A percentile compares a stretch with the other conserved stretches of the same genome.
Conservation (phyloP, 768 basidiomycete genomes). For the Tricholoma sp. region DNA sequence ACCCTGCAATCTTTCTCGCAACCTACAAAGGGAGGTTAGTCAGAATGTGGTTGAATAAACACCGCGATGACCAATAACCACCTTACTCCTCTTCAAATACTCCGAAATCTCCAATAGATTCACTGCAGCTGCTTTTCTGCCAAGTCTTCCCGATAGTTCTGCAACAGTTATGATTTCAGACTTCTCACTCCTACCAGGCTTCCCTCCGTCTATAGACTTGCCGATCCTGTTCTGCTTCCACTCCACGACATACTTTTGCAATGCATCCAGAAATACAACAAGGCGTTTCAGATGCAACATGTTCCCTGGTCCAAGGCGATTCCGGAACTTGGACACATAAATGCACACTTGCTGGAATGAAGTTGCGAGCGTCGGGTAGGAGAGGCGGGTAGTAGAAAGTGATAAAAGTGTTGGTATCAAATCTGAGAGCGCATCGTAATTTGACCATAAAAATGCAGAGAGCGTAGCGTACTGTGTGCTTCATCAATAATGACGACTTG, state of each 20-base stretch:
- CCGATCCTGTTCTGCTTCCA: slow-evolving; percentile 41
- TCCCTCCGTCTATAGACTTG: slow-evolving; percentile 8
- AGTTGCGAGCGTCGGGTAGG: slow-evolving; percentile 46
- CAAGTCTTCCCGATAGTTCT: slow-evolving; percentile 60
- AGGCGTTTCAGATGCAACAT: slow-evolving; percentile 78
- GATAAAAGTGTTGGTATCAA: slow-evolving; percentile 87
- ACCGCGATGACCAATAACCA: slow-evolving; percentile 37
- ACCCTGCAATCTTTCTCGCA: slow-evolving; percentile 81
- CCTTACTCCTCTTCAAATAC: slow-evolving; percentile 84
- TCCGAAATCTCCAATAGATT: slow-evolving; percentile 79
- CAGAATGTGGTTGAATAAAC: background rate
- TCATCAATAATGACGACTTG: slow-evolving; percentile 93
- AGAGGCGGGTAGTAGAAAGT: slow-evolving; percentile 68
- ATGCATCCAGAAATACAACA: slow-evolving; percentile 62
- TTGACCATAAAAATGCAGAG: background rate
- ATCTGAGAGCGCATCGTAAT: slow-evolving; percentile 41
- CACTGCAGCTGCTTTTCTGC: slow-evolving; percentile 64
- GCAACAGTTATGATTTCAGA: slow-evolving; percentile 66
- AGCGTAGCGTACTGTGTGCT: slow-evolving; percentile 75
- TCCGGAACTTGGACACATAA: slow-evolving; percentile 76
- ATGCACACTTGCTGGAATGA: slow-evolving; percentile 71
- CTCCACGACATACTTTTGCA: slow-evolving; percentile 53
- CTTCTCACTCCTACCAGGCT: slow-evolving; percentile 14
- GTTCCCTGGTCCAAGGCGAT: slow-evolving; percentile 68
- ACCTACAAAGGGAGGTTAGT: slow-evolving; percentile 32